Evolutionary conservation across 768 basidiomycete genomes (phyloP), one percentile per base, ranked within the genome.

Genomic region (Amanita thiersii): DNA sequence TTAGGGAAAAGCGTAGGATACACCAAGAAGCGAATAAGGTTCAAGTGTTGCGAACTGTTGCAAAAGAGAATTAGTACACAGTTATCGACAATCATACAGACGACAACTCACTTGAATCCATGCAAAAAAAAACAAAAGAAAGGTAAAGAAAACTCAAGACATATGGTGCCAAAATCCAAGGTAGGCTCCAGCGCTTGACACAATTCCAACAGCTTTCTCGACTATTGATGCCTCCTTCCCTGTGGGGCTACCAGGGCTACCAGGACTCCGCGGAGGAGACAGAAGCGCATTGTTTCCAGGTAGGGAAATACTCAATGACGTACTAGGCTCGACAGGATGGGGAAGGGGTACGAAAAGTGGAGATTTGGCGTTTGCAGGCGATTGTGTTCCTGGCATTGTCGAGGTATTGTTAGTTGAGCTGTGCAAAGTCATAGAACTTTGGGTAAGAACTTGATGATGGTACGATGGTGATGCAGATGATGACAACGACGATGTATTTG

Each of bases 171-270:
- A 74, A 26, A 71, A 53, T 38, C 86, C 84, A 14, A 91, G 54
- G 51, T 83, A 79, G 32, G 85, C 84, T 14, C 86, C 80, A 2
- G 89, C 89, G 39, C 73, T 79, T 32, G 76, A 80, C 44, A 91
- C 83, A 29, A 92, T 85, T 40, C 83, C 86, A 14, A 81, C 85
- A 17, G 88, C 70, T 54, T 72, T 72, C 35, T 60, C 62, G 20
- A 72, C 65, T 17, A 72, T 67, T 25, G 65, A 64, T 18, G 41
- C 43, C 29, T 58, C 57, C 8, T 47, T 52, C 14, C 30, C 50
- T 1, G 46, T 39, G 4, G 51, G 28, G 50, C 50, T 21, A 41
- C 29, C n/a, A 47, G 48, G 39, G 52, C 45, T 40, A 25, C 32
- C 45, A 39, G 14, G 34, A 23, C 24, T 40, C 39, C 26, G 51